Evolutionary conservation across 2,329 filamentous ascomycete genomes (phyloP).

Genomic region (Sporothrix luriei): DNA sequence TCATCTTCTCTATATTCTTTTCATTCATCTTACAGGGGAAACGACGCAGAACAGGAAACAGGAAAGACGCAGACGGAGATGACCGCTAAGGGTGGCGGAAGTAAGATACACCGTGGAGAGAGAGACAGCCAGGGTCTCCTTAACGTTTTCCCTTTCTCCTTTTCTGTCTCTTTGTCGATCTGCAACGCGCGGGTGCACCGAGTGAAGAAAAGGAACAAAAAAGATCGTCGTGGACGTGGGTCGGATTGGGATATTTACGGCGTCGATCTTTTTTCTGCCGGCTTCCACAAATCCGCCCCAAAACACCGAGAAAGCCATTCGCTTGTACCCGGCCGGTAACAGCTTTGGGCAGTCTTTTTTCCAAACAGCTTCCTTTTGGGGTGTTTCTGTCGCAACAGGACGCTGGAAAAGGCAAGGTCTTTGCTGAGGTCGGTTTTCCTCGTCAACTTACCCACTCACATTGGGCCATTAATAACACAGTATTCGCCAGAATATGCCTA

Average conservation of each 20-base stretch:
- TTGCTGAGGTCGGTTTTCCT: not conserved
- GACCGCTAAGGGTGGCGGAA: not conserved
- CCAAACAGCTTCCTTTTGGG: conserved; percentile 2
- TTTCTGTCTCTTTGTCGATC: not conserved
- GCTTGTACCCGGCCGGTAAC: conserved; percentile 17
- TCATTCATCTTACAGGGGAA: not conserved
- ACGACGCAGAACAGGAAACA: not conserved
- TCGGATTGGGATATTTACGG: conserved; percentile 10
- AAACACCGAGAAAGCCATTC: not conserved
- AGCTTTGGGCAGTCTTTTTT: not conserved
- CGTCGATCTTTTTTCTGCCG: conserved; percentile 8
- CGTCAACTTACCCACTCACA: conserved; percentile 12
- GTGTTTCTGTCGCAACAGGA: conserved; percentile 7
- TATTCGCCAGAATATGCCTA: not conserved
- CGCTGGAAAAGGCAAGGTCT: not conserved
- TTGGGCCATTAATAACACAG: not conserved
- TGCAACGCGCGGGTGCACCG: not conserved
- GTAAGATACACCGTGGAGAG: not conserved
- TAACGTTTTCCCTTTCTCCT: not conserved
- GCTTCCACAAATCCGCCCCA: not conserved
- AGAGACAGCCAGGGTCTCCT: too few relatives aligned
- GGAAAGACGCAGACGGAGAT: not conserved
- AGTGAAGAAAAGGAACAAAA: not conserved
- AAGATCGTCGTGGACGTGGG: conserved; percentile 3
- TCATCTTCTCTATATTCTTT: too few relatives aligned